These are phyloP conservation scores for Epithemia pelagica DNA, from an alignment of 108 stramenopile species.

Conservation along the genomic window DNA sequence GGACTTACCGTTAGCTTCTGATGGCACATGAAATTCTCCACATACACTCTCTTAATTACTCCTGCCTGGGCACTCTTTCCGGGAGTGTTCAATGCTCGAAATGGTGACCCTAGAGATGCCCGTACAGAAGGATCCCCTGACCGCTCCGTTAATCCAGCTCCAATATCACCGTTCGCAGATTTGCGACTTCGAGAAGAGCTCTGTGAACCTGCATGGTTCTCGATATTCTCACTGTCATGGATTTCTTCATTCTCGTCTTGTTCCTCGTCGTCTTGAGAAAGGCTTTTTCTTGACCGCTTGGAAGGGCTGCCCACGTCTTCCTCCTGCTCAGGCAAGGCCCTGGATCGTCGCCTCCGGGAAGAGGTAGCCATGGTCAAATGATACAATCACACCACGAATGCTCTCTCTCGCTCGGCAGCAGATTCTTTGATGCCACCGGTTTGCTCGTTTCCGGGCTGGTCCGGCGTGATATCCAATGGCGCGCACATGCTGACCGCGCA, in stretches of 20 bases:
- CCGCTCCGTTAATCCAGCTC: constrained; percentile 5
- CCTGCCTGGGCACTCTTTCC: constrained; percentile 39
- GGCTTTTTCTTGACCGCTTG: not conserved
- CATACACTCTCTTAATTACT: constrained; percentile 49
- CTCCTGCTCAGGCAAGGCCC: not conserved
- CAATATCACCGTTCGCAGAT: not conserved
- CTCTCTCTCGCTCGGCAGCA: no score
- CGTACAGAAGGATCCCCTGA: not conserved
- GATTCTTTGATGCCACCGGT: no score
- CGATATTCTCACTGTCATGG: constrained; percentile 15
- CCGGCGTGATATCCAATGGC: no score
- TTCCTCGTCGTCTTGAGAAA: not conserved
- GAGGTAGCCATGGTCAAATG: not conserved
- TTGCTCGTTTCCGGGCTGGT: no score
- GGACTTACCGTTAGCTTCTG: constrained; percentile 3
- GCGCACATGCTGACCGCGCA: no score
- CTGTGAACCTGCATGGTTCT: not conserved
- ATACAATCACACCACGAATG: no score
- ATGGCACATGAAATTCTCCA: constrained; percentile 97
- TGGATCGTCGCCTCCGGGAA: not conserved
- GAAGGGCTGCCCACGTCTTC: not conserved
- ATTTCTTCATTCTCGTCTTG: constrained; percentile 6
- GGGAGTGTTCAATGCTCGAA: constrained; percentile 48
- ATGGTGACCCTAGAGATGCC: constrained; percentile 23
- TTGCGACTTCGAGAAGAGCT: constrained; percentile 13